phyloP scores from a whole-genome alignment of 148 eudicot species.

The Cornus controversa region DNA sequence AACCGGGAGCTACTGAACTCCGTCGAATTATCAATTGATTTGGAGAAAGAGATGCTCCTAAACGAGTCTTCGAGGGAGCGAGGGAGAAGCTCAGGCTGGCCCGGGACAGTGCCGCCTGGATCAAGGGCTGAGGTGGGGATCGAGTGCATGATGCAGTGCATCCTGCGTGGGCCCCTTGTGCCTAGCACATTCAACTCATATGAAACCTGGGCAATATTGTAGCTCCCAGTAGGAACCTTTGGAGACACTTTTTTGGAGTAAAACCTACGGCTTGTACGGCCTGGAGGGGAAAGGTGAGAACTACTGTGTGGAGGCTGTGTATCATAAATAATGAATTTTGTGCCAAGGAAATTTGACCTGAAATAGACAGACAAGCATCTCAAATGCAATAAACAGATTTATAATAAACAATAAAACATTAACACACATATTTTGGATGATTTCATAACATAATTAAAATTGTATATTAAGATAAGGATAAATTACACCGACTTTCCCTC shows the following conservation, averaged over 20 bases:
- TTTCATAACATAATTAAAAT: too few species aligned
- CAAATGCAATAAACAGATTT: neutral
- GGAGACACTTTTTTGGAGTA: constrained; percentile 82
- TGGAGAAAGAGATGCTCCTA: constrained; percentile 35
- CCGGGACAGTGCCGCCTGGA: constrained; percentile 82
- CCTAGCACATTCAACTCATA: constrained; percentile 90
- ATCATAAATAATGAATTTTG: constrained; percentile 79
- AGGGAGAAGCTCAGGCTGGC: constrained; percentile 65
- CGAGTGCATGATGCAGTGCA: constrained; percentile 76
- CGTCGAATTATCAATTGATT: constrained; percentile 16
- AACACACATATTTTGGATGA: too few species aligned
- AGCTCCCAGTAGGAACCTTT: constrained; percentile 73
- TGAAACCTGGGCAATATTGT: constrained; percentile 68
- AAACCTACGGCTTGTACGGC: constrained; percentile 72
- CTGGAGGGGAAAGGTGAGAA: constrained; percentile 47
- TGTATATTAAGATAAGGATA: neutral
- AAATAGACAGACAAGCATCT: constrained; percentile 6
- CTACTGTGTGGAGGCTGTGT: constrained; percentile 68
- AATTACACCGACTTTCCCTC: too few species aligned
- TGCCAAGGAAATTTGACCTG: constrained; percentile 90
- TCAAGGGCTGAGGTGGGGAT: constrained; percentile 65
- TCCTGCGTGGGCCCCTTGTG: constrained; percentile 82
- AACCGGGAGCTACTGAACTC: constrained; percentile 33
- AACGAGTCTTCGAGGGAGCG: constrained; percentile 29
- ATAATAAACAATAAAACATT: too few species aligned